phyloP scores from a whole-genome alignment of 139 green algal genomes.

The Chlorella sp. region DNA sequence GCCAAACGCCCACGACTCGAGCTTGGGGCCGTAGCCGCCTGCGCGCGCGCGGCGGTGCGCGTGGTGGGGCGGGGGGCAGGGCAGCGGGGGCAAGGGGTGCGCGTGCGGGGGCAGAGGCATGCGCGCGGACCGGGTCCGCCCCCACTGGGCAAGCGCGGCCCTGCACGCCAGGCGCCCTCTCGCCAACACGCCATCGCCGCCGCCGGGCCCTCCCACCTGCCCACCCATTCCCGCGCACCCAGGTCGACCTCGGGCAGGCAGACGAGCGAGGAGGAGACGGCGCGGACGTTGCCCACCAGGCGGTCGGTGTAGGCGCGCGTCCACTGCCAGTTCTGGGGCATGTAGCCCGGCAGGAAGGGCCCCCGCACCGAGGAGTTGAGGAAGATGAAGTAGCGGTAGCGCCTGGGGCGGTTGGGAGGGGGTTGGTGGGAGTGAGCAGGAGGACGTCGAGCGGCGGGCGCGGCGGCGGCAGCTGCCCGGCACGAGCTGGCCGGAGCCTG shows the following conservation, averaged over 20 bases:
- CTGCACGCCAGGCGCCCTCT: not conserved
- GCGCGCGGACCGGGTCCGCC: too few relatives aligned
- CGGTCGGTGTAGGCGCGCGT: slow-evolving; percentile 59
- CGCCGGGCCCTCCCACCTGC: not conserved
- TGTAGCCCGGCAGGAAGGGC: slow-evolving; percentile 45
- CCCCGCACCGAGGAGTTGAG: slow-evolving; percentile 52
- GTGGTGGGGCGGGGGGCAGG: not conserved
- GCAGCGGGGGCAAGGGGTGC: not conserved
- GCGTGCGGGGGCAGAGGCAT: not conserved
- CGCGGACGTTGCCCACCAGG: slow-evolving; percentile 32
- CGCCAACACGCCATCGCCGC: not conserved
- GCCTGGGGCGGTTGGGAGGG: slow-evolving; percentile 37
- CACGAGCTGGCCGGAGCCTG: too few relatives aligned
- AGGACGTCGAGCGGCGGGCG: too few relatives aligned
- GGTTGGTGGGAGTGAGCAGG: too few relatives aligned
- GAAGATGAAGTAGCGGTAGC: slow-evolving; percentile 52
- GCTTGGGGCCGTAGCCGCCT: slow-evolving; percentile 46
- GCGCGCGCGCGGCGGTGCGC: not conserved
- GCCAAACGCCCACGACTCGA: slow-evolving; percentile 40
- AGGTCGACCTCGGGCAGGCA: slow-evolving; percentile 66
- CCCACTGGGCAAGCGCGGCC: not conserved
- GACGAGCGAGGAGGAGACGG: slow-evolving; percentile 67
- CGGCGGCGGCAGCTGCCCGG: too few relatives aligned
- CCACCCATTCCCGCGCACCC: slow-evolving; percentile 12
- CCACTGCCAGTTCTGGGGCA: slow-evolving; percentile 75